These are phyloP conservation scores for Aaosphaeria pasadenensis DNA, from an alignment of 2,329 filamentous ascomycete genomes.

Conservation along the genomic window DNA sequence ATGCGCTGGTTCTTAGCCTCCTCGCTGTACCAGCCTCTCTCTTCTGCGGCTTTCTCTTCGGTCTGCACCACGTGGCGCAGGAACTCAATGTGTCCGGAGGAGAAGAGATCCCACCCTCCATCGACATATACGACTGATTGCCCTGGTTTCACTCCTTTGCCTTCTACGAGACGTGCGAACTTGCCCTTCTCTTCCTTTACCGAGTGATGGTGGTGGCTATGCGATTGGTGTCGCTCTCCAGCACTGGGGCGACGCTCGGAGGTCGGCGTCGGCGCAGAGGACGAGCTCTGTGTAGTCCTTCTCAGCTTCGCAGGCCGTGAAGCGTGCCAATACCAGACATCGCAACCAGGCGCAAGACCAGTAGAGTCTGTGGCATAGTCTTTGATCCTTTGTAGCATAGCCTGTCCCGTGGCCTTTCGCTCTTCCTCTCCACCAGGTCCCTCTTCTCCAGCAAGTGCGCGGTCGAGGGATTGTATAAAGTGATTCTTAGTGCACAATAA, in stretches of 20 bases:
- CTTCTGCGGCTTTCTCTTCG: conserved; percentile 67
- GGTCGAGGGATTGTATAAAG: conserved; percentile 79
- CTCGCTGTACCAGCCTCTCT: conserved; percentile 71
- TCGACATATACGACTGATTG: conserved; percentile 94
- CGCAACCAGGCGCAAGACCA: conserved; percentile 72
- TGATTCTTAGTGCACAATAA: conserved; percentile 91
- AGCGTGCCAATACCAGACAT: conserved; percentile 81
- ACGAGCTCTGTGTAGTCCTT: conserved; percentile 25
- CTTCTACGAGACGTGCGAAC: conserved; percentile 68
- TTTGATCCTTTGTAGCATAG: conserved; percentile 73
- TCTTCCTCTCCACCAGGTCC: conserved; percentile 69
- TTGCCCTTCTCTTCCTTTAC: conserved; percentile 58
- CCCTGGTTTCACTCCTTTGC: conserved; percentile 67
- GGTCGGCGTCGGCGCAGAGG: background rate
- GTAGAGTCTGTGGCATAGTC: conserved; percentile 87
- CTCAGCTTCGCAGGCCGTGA: conserved; percentile 43
- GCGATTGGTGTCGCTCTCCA: conserved; percentile 33
- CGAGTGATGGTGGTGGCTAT: conserved; percentile 33
- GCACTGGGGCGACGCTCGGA: conserved; percentile 20
- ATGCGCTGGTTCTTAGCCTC: conserved; percentile 62
- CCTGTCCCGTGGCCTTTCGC: conserved; percentile 58
- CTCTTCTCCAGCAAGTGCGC: conserved; percentile 66
- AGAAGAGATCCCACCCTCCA: conserved; percentile 95
- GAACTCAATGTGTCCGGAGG: conserved; percentile 95
- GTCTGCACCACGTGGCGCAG: conserved; percentile 70